Conservation (phyloP, 176 grass and related monocot genomes). For the bread wheat (Triticum aestivum) region DNA sequence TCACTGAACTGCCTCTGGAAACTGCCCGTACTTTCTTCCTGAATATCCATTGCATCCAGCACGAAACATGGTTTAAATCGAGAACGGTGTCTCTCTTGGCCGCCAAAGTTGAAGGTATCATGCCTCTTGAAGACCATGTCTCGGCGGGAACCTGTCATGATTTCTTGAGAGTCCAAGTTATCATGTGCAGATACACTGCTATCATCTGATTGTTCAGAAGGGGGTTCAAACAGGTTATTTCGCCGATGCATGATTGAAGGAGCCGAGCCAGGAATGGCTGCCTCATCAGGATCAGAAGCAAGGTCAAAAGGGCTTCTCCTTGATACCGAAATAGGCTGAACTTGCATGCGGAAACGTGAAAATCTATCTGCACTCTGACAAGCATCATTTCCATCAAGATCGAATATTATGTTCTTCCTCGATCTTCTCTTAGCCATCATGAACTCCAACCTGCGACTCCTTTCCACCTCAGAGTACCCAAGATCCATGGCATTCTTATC, state of each 20-base stretch:
- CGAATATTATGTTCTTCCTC: constrained; percentile 67
- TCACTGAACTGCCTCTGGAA: constrained; percentile 56
- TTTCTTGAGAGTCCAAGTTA: constrained; percentile 21
- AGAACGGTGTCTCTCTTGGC: constrained; percentile 34
- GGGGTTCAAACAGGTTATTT: constrained; percentile 55
- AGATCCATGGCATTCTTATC: constrained; percentile 84
- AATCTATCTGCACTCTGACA: constrained; percentile 14
- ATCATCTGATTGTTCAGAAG: constrained; percentile 39
- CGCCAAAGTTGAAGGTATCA: constrained; percentile 67
- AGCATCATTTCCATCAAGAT: constrained; percentile 23
- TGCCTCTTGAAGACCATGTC: constrained; percentile 57
- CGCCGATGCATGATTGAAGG: constrained; percentile 57
- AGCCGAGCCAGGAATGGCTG: constrained; percentile 66
- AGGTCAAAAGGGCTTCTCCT: constrained; percentile 54
- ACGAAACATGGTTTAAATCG: constrained; percentile 46
- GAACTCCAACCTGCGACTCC: constrained; percentile 64
- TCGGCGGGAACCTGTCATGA: constrained; percentile 10
- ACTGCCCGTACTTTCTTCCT: constrained; percentile 21
- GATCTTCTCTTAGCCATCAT: constrained; percentile 72
- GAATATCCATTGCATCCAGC: background rate
- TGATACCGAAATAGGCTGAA: constrained; percentile 41
- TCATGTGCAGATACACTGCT: constrained; percentile 21
- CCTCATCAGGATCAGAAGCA: constrained; percentile 43
- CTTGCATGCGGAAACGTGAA: constrained; percentile 39
- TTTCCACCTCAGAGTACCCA: constrained; percentile 77